Base-by-base conservation (phyloP, 306 rosid genomes). In the Potentilla sterilis region DNA sequence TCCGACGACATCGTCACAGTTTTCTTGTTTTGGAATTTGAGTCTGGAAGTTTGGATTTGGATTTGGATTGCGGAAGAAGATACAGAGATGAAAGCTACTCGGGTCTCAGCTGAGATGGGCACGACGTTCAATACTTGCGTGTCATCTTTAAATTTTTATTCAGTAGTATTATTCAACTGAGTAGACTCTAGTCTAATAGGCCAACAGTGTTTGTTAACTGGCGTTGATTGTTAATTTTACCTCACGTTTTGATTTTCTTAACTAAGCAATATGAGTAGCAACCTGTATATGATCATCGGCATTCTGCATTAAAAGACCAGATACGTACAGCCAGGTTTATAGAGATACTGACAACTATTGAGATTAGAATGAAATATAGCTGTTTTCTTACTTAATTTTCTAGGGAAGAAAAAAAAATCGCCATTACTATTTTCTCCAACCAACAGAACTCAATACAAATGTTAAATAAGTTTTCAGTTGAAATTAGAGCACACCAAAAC, bases 1-100 rank as follows among this genome's bases (percentile, higher is more conserved):
- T 74, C 78, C 6, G 77, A 84, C 82, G 96, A 88, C 71, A 75
- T 78, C 42, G 55, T 24, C 44, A 38, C 10, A 21, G 10, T 49
- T 9, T 51, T 3, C 6, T 11, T 24, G 13, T 41, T 6, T 52
- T 52, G 12, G 43, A 62, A 63, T 34, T 61, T 62, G 43, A 62
- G 4, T 4, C 4, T 6, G 6, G 19, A 9, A 63, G 19, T 35
- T 35, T 19, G 43, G 38, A 1, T 59, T 35, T 19, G 43, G 38
- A 1, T 59, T 61, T 12, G 67, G 69, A 63, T 62, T 13, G 15
- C 8, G 65, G 65, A 59, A 24, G 66, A 58, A 24, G 64, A 58
- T n/a, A 54, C 7, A 52, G 59, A 18, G 59, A 55, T 22, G 38
- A 55, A 21, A 55, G 62, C 62, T 58, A 58, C 64, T 58, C 64